Base-by-base conservation (phyloP, 768 basidiomycete genomes). In the Boletus rubropictus region DNA sequence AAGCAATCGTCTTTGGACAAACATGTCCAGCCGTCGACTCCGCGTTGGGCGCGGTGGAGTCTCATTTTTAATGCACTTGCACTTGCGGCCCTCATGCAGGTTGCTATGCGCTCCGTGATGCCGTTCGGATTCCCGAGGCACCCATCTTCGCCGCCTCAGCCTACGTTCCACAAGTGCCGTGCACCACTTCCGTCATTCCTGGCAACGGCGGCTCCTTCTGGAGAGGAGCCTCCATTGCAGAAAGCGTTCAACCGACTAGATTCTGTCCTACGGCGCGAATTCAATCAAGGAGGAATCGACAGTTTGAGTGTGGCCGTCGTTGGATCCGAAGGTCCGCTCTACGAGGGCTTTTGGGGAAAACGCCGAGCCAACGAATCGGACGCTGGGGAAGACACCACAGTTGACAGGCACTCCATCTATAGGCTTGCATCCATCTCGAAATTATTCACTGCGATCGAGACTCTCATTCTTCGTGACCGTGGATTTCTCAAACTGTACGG, bases 371-470 rank as follows among this genome's bases (percentile, higher is more conserved):
- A 79, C 47, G 76, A 75, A 52, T 64, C 69, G 3, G 53, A 51
- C n/a, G 33, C 41, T 2, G 48, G 49, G 15, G 42, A 55, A 6
- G 49, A 48, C 9, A 53, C 53, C 5, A 58, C 55, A 0, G 67
- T 73, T 1, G 60, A 70, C n/a, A 64, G 69, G 42, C 56, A 78
- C 53, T 72, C 76, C 0, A 68, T 77, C 40, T 80, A 79, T 51
- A 68, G 80, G 22, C 63, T 79, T 21, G 77, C 77, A 2, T 77
- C 74, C 33, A 70, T 77, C 45, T 71, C 74, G 6, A 81, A 80
- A 59, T 60, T 79, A 48, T 77, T 79, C 53, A 69, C 71, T 4
- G 69, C 70, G 0, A 51, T 78, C 5, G 75, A 80, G 52, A 75
- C 73, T 0, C 55, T 76, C 33, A 69, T 80, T 10, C 61, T 80